Evolutionary conservation across 2,329 filamentous ascomycete species (phyloP).

Genomic region (Alternaria postmessia): DNA sequence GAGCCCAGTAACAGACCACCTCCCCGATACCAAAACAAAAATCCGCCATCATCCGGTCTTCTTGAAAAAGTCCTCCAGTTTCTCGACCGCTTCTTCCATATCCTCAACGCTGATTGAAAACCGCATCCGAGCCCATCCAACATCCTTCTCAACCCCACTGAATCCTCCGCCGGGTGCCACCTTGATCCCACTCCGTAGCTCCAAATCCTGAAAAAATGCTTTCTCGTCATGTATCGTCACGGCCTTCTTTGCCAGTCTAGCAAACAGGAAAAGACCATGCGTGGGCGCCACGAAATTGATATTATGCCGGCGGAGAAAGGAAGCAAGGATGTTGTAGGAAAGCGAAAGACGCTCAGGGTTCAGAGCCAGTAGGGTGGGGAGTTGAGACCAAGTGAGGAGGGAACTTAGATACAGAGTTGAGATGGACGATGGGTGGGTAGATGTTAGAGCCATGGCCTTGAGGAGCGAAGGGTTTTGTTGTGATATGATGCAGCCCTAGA

Average conservation of each 20-base stretch:
- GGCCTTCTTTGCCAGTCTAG: slow-evolving; percentile 26
- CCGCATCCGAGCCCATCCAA: slow-evolving; percentile 40
- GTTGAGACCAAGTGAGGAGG: slow-evolving; percentile 36
- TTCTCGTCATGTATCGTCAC: slow-evolving; percentile 29
- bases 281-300: slow-evolving; percentile 35
- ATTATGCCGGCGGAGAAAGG: slow-evolving; percentile 19
- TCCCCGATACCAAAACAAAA: background rate
- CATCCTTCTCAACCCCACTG: slow-evolving; percentile 37
- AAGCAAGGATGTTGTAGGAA: slow-evolving; percentile 30
- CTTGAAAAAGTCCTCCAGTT: slow-evolving; percentile 24
- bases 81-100: slow-evolving; percentile 27
- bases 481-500: slow-evolving; percentile 42
- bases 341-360: slow-evolving; percentile 33
- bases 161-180: slow-evolving; percentile 28
- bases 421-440: slow-evolving; percentile 30
- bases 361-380: slow-evolving; percentile 37
- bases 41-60: background rate
- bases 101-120: slow-evolving; percentile 27
- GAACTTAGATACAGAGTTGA: slow-evolving; percentile 30
- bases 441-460: slow-evolving; percentile 27
- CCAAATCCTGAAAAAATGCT: slow-evolving; percentile 28
- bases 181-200: slow-evolving; percentile 23
- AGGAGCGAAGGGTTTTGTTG: slow-evolving; percentile 40
- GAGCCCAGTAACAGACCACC: background rate
- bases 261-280: slow-evolving; percentile 42